A percentile compares a stretch with the other conserved stretches of the same genome.
Conservation (phyloP, 768 basidiomycete genomes). For the Auricularia cornea region DNA sequence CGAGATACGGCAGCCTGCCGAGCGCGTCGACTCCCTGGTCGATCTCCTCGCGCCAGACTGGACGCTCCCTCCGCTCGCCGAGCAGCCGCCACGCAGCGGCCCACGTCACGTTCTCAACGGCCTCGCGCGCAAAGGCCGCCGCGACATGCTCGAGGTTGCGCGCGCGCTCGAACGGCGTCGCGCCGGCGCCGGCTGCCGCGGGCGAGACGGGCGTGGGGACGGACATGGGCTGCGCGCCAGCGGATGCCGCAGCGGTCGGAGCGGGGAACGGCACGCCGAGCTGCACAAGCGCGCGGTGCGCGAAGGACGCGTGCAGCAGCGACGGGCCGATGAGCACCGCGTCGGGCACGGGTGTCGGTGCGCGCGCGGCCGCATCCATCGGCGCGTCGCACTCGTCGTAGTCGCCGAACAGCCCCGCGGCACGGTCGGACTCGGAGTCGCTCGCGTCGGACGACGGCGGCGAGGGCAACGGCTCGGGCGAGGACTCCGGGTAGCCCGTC, state of each 20-base stretch:
- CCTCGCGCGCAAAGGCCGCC: conserved; percentile 53
- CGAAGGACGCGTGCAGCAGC: conserved; percentile 60
- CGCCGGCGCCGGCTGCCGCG: conserved; percentile 49
- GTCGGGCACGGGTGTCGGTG: conserved; percentile 60
- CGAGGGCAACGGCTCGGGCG: not conserved
- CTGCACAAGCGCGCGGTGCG: conserved; percentile 54
- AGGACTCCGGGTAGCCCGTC: conserved; percentile 11
- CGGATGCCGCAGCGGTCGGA: conserved; percentile 38
- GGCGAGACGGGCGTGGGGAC: conserved; percentile 84
- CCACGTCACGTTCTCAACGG: conserved; percentile 67
- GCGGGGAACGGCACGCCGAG: conserved; percentile 52
- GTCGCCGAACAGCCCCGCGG: conserved; percentile 1
- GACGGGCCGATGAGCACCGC: conserved; percentile 66
- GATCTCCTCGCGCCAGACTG: not conserved
- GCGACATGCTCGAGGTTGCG: conserved; percentile 63
- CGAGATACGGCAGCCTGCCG: conserved; percentile 17
- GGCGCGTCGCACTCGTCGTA: not conserved
- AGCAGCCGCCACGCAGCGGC: conserved; percentile 45
- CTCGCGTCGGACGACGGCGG: not conserved
- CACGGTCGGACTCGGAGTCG: not conserved
- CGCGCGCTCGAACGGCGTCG: conserved; percentile 50
- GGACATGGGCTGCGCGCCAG: conserved; percentile 32
- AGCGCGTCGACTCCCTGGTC: conserved; percentile 24
- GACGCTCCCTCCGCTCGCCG: conserved; percentile 5
- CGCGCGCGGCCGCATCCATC: conserved; percentile 33